Evolutionary conservation across 129 eudicot genomes (phyloP).

Genomic region (sunflower (Helianthus annuus)): DNA sequence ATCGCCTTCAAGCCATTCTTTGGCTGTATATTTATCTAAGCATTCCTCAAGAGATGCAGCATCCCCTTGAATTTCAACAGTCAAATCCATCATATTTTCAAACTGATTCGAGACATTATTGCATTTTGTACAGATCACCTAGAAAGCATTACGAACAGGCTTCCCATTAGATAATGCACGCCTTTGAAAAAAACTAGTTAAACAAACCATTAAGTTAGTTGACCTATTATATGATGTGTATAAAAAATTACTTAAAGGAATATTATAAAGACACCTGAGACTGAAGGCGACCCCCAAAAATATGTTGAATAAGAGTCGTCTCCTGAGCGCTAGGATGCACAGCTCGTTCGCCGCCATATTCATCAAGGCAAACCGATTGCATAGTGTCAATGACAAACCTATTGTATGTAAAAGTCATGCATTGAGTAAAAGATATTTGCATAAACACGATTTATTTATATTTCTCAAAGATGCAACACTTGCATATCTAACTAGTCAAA

Average conservation of each 20-base stretch:
- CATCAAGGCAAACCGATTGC: constrained; percentile 94
- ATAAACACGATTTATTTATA: constrained; percentile 13
- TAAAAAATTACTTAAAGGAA: background rate
- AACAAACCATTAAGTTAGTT: constrained; percentile 2
- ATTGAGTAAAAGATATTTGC: constrained; percentile 14
- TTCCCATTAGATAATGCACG: constrained; percentile 8
- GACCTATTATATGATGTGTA: constrained; percentile 3
- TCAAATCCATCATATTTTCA: constrained; percentile 97
- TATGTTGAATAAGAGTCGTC: constrained; percentile 91
- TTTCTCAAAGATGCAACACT: background rate
- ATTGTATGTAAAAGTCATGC: constrained; percentile 1
- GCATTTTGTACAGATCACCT: constrained; percentile 88
- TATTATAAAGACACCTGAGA: constrained; percentile 63
- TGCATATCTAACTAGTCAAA: constrained; percentile 9
- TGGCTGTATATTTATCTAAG: constrained; percentile 82
- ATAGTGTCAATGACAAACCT: constrained; percentile 92
- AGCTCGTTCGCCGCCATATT: constrained; percentile 85
- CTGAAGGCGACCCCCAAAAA: constrained; percentile 95
- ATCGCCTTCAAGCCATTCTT: constrained; percentile 92
- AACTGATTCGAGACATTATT: constrained; percentile 74
- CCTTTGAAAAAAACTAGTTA: constrained; percentile 3
- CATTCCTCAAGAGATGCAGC: constrained; percentile 88
- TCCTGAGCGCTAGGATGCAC: constrained; percentile 78
- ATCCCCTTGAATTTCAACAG: constrained; percentile 96
- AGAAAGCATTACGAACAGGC: constrained; percentile 19